Conservation (phyloP, 2,329 filamentous ascomycete species). For the Cryphonectria naterciae region DNA sequence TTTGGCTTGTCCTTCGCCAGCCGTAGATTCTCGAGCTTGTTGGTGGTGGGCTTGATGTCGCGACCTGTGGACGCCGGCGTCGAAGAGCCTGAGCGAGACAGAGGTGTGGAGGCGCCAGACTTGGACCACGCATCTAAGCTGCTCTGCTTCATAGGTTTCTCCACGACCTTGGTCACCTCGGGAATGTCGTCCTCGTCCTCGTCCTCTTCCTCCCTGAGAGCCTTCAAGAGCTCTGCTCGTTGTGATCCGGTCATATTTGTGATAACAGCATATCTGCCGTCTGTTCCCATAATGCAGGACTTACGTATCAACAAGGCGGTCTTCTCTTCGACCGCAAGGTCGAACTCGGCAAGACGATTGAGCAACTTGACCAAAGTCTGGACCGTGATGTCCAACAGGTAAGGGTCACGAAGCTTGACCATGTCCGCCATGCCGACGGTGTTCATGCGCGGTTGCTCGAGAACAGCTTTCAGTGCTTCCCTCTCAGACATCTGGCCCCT, state of each 20-base stretch:
- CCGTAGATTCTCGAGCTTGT: conserved; percentile 29
- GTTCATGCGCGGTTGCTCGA: conserved; percentile 65
- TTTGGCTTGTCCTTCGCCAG: conserved; percentile 44
- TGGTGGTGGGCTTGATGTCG: conserved; percentile 18
- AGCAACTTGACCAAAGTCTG: conserved; percentile 84
- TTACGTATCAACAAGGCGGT: conserved; percentile 66
- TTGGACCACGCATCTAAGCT: conserved; percentile 67
- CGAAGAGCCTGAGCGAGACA: conserved; percentile 32
- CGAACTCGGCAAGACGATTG: conserved; percentile 75
- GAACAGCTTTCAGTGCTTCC: conserved; percentile 53
- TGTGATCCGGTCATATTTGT: conserved; percentile 84
- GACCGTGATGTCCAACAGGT: conserved; percentile 81
- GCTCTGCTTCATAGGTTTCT: conserved; percentile 58
- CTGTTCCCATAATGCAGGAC: conserved; percentile 64
- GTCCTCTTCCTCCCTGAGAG: conserved; percentile 54
- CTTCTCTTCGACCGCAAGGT: conserved; percentile 68
- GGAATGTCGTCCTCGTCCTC: conserved; percentile 51
- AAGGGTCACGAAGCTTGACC: conserved; percentile 87
- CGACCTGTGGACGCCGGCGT: conserved; percentile 31
- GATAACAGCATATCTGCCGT: conserved; percentile 62
- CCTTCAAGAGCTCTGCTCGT: conserved; percentile 77
- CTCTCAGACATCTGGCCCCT: conserved; percentile 38
- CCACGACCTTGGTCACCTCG: conserved; percentile 50
- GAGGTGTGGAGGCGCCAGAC: conserved; percentile 42
- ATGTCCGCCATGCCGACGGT: conserved; percentile 80